Evolutionary conservation across 208 protist genomes (phyloP).

Genomic region (Borovskyia barvae): DNA sequence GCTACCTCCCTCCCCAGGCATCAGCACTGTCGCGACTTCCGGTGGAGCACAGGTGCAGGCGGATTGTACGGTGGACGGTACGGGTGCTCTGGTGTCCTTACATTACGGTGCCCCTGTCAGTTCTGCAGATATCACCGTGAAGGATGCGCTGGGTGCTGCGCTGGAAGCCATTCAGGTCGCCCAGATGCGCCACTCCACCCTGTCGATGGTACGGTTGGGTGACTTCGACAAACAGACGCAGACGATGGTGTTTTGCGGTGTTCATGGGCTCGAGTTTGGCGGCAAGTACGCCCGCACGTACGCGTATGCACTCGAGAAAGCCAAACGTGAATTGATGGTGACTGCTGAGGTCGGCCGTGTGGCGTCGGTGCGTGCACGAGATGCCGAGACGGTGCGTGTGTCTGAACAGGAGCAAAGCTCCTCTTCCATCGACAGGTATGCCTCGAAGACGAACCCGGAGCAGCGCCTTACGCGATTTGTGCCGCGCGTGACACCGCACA

Average conservation of each 20-base stretch:
- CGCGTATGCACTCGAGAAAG: constrained; percentile 74
- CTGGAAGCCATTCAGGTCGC: constrained; percentile 52
- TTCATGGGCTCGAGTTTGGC: constrained; percentile 63
- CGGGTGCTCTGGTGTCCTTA: constrained; percentile 55
- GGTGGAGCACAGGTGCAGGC: constrained; percentile 26
- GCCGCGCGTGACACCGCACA: constrained; percentile 32
- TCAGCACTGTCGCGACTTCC: neutral
- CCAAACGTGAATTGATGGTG: constrained; percentile 61
- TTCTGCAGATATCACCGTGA: constrained; percentile 41
- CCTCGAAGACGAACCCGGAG: constrained; percentile 83
- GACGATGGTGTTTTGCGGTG: constrained; percentile 62
- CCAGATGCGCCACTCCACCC: constrained; percentile 69
- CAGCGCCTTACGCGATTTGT: constrained; percentile 76
- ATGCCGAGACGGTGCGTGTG: constrained; percentile 41
- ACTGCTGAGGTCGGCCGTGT: constrained; percentile 30
- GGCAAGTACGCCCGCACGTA: constrained; percentile 88
- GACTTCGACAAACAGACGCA: constrained; percentile 69
- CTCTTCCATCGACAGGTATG: constrained; percentile 66
- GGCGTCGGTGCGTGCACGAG: constrained; percentile 31
- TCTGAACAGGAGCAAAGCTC: constrained; percentile 39
- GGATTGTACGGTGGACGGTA: constrained; percentile 67
- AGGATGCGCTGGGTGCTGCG: constrained; percentile 55
- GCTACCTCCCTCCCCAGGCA: constrained; percentile 11
- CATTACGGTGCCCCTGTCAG: constrained; percentile 21
- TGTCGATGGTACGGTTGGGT: constrained; percentile 55